Conservation (phyloP, 2,329 filamentous ascomycete genomes). For the Sphaerulina musiva region DNA sequence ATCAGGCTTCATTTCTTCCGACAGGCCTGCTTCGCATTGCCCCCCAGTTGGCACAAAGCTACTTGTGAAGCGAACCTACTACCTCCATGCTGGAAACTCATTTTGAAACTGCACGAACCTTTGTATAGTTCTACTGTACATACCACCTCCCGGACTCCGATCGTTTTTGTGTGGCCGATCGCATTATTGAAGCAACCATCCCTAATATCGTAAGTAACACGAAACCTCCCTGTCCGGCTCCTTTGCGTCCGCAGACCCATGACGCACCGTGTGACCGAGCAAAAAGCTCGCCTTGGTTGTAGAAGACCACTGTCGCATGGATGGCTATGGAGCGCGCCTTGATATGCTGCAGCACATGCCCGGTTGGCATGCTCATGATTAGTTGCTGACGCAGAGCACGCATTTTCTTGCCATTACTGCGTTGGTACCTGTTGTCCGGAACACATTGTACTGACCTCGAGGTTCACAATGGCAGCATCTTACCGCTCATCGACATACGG, state of each 20-base stretch:
- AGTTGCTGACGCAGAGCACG: constrained; percentile 3
- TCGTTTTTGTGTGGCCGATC: constrained; percentile 17
- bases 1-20: constrained; percentile 11
- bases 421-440: neutral
- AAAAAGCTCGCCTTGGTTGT: constrained; percentile 17
- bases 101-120: constrained; percentile 14
- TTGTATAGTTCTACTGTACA: neutral
- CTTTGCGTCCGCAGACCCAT: constrained; percentile 19
- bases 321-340: constrained; percentile 13
- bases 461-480: constrained; percentile 20
- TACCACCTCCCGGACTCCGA: constrained; percentile 4
- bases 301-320: constrained; percentile 18
- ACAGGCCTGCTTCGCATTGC: constrained; percentile 5
- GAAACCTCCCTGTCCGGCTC: constrained; percentile 22
- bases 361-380: constrained; percentile 1
- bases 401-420: constrained; percentile 7
- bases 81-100: neutral
- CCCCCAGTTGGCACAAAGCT: constrained; percentile 7
- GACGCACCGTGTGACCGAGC: constrained; percentile 17
- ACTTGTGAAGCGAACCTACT: neutral
- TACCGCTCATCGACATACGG: constrained; percentile 24
- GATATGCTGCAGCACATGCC: constrained; percentile 15
- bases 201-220: constrained; percentile 22
- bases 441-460: constrained; percentile 12
- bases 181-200: constrained; percentile 12